Percentiles rank a stretch among this genome's conserved stretches.
Evolutionary conservation across 371 early-diverging fungal species (phyloP).

Genomic region (Saksenaea vasiformis): DNA sequence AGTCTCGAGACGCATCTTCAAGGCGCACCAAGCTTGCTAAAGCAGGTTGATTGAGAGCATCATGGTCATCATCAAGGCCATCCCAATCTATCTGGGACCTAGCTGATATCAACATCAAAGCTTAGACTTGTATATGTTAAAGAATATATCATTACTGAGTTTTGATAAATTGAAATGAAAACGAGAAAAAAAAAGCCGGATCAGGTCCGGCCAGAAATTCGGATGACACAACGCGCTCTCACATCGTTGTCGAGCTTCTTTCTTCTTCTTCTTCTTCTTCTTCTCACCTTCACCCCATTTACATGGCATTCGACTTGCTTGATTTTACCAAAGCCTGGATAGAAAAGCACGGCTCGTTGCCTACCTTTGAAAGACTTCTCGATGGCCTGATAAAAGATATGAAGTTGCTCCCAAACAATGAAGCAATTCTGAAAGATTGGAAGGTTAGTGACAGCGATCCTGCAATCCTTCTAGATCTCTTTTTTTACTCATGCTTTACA

Average conservation of each 20-base stretch:
- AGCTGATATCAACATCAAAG: background rate
- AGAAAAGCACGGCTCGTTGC: background rate
- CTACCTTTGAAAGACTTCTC: background rate
- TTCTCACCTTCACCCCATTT: background rate
- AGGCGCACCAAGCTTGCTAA: background rate
- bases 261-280: too few relatives aligned
- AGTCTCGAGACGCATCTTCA: background rate
- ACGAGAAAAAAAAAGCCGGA: background rate
- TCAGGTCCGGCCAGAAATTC: too few relatives aligned
- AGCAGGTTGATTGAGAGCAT: background rate
- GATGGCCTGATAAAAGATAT: background rate
- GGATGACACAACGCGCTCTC: background rate
- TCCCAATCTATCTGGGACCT: background rate
- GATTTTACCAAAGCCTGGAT: background rate
- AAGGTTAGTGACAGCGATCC: background rate
- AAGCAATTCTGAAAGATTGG: background rate
- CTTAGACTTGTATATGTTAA: background rate
- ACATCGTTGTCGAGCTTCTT: background rate
- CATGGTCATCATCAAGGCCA: background rate
- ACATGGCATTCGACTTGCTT: background rate
- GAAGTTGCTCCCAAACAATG: background rate
- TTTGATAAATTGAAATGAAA: background rate
- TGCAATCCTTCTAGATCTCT: too few relatives aligned
- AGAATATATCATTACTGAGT: background rate
- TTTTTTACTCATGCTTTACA: too few relatives aligned